These are phyloP conservation scores for Theileria parva DNA, from an alignment of 169 alveolate genomes.

Conservation along the genomic window DNA sequence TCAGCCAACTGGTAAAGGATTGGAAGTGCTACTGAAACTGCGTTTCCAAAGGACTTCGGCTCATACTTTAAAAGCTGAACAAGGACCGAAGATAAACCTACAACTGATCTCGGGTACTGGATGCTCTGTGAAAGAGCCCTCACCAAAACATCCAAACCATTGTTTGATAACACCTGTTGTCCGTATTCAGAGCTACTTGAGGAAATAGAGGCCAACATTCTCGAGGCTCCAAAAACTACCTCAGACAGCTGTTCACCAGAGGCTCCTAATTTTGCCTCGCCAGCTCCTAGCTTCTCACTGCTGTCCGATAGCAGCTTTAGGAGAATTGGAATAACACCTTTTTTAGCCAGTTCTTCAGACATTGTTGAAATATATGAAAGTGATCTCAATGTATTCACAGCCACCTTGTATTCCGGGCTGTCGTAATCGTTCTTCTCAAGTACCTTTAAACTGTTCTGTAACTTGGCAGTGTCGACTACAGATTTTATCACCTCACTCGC, in stretches of 20 bases:
- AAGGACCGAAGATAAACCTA: slow-evolving; percentile 84
- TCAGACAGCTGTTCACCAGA: slow-evolving; percentile 67
- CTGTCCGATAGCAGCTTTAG: slow-evolving; percentile 85
- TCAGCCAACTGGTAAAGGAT: slow-evolving; percentile 81
- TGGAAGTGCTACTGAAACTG: slow-evolving; percentile 82
- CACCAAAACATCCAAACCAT: slow-evolving; percentile 86
- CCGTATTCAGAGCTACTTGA: slow-evolving; percentile 81
- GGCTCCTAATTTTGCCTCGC: slow-evolving; percentile 57
- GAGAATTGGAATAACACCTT: slow-evolving; percentile 86
- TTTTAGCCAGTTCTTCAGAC: slow-evolving; percentile 86
- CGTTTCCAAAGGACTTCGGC: slow-evolving; percentile 70
- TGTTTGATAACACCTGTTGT: slow-evolving; percentile 79
- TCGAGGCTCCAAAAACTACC: slow-evolving; percentile 84
- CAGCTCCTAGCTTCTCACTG: slow-evolving; percentile 76
- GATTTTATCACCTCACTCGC: slow-evolving; percentile 87
- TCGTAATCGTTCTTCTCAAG: slow-evolving; percentile 82
- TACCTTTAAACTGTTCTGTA: slow-evolving; percentile 80
- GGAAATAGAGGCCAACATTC: slow-evolving; percentile 85
- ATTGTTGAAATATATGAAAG: slow-evolving; percentile 88
- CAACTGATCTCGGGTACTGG: slow-evolving; percentile 76
- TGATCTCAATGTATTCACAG: slow-evolving; percentile 84
- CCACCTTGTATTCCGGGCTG: slow-evolving; percentile 85
- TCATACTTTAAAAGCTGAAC: slow-evolving; percentile 70
- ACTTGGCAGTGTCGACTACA: slow-evolving; percentile 84
- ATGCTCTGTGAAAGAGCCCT: slow-evolving; percentile 84